A percentile compares a stretch with the other conserved stretches of the same genome.
Conservation (phyloP, 306 rosid species). For the Trifolium fragiferum region DNA sequence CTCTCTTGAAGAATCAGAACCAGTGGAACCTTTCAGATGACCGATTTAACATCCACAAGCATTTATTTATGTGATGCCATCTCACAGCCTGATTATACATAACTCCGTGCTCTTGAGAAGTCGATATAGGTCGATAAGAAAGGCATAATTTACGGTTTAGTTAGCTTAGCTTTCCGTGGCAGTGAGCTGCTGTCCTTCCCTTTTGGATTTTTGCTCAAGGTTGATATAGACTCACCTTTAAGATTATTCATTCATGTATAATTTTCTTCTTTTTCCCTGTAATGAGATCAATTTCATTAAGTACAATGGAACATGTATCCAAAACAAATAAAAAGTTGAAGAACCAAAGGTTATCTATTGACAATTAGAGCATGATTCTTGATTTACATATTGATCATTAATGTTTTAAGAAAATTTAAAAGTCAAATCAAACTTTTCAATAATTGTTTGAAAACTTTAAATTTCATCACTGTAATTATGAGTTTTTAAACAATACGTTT, state of each 20-base stretch:
- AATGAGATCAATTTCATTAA: conserved; percentile 14
- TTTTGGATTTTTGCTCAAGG: not conserved
- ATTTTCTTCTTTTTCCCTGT: conserved; percentile 3
- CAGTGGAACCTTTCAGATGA: conserved; percentile 88
- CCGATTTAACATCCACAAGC: conserved; percentile 25
- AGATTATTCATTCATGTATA: not conserved
- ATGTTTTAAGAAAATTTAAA: not conserved
- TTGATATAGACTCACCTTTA: not conserved
- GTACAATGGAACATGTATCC: conserved; percentile 4
- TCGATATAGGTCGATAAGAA: conserved; percentile 29
- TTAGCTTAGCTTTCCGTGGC: not conserved
- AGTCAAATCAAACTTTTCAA: not conserved
- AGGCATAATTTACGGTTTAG: conserved; percentile 13
- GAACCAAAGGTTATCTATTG: not conserved
- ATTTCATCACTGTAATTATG: not conserved
- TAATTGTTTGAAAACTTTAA: not conserved
- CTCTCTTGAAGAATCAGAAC: conserved; percentile 78
- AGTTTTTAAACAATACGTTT: not conserved
- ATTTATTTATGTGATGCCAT: conserved; percentile 28
- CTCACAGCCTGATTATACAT: conserved; percentile 32
- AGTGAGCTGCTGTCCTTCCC: conserved; percentile 6
- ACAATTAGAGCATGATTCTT: not conserved
- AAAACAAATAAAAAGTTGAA: conserved; percentile 9
- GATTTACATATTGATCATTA: not conserved
- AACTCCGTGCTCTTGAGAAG: conserved; percentile 22